A percentile compares a stretch with the other conserved stretches of the same genome.
Conservation (phyloP, 345 rosid genomes). For the Eucalyptus regnans region DNA sequence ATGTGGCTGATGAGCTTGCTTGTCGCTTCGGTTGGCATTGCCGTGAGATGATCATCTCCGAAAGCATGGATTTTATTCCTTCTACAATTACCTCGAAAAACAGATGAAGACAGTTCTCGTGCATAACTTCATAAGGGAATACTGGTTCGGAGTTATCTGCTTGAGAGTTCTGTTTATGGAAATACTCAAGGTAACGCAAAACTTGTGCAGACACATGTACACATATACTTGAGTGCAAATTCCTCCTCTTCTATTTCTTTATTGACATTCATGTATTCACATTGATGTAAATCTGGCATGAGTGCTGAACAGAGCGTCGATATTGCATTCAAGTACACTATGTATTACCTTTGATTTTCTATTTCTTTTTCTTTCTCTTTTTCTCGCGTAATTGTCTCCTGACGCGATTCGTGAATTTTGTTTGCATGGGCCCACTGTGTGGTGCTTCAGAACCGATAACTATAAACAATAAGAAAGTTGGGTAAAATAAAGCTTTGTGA, state of each 20-base stretch:
- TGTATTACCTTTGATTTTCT: neutral
- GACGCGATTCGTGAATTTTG: neutral
- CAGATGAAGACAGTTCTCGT: neutral
- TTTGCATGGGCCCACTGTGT: neutral
- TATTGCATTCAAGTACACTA: neutral
- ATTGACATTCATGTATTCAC: neutral
- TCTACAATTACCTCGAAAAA: neutral
- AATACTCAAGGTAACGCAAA: neutral
- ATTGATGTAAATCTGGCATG: neutral
- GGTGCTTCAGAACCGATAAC: neutral
- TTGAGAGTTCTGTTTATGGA: neutral
- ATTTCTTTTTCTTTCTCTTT: neutral
- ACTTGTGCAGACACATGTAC: neutral
- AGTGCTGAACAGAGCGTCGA: neutral
- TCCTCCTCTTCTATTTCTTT: neutral
- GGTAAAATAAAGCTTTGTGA: neutral
- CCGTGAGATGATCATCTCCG: neutral
- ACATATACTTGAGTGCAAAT: neutral
- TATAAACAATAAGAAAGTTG: neutral
- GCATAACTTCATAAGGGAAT: neutral
- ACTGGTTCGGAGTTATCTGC: neutral
- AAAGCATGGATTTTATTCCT: neutral
- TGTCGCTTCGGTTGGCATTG: neutral
- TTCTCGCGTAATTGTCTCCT: neutral
- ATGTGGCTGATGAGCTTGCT: neutral